These are phyloP conservation scores for Daphne laureola DNA, from an alignment of 441 rosid genomes.

Conservation along the genomic window DNA sequence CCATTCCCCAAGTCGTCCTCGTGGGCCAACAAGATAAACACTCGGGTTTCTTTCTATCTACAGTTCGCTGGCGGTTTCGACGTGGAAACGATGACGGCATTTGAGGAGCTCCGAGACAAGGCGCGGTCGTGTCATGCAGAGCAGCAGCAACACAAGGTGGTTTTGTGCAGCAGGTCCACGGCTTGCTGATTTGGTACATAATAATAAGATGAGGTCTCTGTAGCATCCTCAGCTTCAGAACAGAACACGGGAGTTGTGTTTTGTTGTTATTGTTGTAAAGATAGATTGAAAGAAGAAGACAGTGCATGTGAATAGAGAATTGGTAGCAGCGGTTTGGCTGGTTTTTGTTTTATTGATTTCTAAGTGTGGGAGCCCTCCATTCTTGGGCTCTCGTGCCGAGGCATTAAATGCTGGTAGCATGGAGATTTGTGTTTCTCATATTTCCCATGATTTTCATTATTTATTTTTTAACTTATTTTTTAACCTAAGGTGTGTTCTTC, in stretches of 20 bases:
- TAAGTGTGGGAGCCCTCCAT: too few relatives aligned
- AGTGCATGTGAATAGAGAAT: conserved; percentile 24
- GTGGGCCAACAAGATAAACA: too few relatives aligned
- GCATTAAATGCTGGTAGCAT: too few relatives aligned
- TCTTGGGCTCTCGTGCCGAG: too few relatives aligned
- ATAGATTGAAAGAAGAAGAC: conserved; percentile 7
- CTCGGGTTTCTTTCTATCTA: not conserved
- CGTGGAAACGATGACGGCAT: conserved; percentile 88
- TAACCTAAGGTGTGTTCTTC: too few relatives aligned
- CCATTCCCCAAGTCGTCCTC: not conserved
- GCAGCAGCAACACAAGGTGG: conserved; percentile 54
- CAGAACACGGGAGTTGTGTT: not conserved
- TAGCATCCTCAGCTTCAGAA: conserved; percentile 84
- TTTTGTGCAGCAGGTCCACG: conserved; percentile 37
- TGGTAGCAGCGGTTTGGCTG: conserved; percentile 11
- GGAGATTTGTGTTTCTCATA: too few relatives aligned
- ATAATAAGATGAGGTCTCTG: conserved; percentile 21
- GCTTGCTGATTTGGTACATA: conserved; percentile 25
- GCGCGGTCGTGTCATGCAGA: conserved; percentile 69
- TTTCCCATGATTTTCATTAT: too few relatives aligned
- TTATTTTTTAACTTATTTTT: too few relatives aligned
- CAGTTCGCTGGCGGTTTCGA: conserved; percentile 98
- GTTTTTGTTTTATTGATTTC: too few relatives aligned
- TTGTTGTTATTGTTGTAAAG: conserved; percentile 26
- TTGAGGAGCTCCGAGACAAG: conserved; percentile 85